Percentiles rank a stretch among this genome's conserved stretches.
phyloP scores from a whole-genome alignment of 768 basidiomycete species.

The Psilocybe azurescens region DNA sequence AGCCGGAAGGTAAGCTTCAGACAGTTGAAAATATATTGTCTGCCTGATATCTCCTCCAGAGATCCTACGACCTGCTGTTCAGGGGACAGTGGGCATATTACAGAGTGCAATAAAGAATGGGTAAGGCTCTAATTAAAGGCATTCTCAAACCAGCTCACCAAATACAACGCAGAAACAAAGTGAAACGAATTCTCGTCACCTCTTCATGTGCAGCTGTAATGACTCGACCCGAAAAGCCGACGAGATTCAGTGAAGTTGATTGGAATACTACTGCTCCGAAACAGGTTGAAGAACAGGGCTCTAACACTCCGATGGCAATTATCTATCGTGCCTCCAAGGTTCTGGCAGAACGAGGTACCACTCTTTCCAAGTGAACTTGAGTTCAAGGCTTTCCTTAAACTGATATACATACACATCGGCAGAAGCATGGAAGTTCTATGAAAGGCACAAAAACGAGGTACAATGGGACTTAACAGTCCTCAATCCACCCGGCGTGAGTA shows the following conservation, averaged over 20 bases:
- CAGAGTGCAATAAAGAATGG: slow-evolving; percentile 60
- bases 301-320: slow-evolving; percentile 36
- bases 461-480: slow-evolving; percentile 56
- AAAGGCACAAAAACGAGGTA: slow-evolving; percentile 45
- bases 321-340: slow-evolving; percentile 67
- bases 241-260: slow-evolving; percentile 52
- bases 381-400: too few species aligned
- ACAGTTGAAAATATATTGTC: neutral
- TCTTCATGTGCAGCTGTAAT: slow-evolving; percentile 62
- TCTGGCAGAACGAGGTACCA: slow-evolving; percentile 65
- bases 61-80: slow-evolving; percentile 71
- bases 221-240: slow-evolving; percentile 24
- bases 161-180: slow-evolving; percentile 49
- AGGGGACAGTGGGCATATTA: slow-evolving; percentile 73
- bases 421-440: slow-evolving; percentile 48
- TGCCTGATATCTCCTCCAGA: slow-evolving; percentile 38
- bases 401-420: neutral
- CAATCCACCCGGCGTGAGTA: slow-evolving; percentile 46
- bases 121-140: slow-evolving; percentile 45
- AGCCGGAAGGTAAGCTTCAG: slow-evolving; percentile 2
- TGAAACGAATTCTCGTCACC: slow-evolving; percentile 75
- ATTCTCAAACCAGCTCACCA: slow-evolving; percentile 61
- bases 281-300: slow-evolving; percentile 50
- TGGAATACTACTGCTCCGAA: slow-evolving; percentile 64
- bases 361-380: too few species aligned